Evolutionary conservation across 2,329 filamentous ascomycete genomes (phyloP), one percentile per base, ranked within the genome.

Genomic region (Rutstroemia sydowiana): DNA sequence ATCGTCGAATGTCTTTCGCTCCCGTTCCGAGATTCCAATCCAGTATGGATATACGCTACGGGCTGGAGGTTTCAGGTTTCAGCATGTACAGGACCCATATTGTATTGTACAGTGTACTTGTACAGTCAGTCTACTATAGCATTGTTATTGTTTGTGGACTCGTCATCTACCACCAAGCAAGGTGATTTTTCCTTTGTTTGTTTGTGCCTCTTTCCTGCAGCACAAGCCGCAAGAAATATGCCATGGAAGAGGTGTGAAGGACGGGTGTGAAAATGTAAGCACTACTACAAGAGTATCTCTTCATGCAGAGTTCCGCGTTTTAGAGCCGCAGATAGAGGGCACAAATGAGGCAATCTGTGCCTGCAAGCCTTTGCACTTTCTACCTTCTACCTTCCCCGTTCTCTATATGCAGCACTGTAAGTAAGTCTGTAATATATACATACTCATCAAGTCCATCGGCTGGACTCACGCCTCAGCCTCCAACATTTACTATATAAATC

Each of bases 251-350:
- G n/a, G n/a, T n/a, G n/a, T n/a, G n/a, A n/a, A n/a, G n/a, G n/a
- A n/a, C n/a, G n/a, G n/a, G n/a, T n/a, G n/a, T n/a, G n/a, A 41
- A 18, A 34, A 45, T 37, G 21, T 45, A 45, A 50, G 48, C 48
- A 37, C 40, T 50, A 45, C 31, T 5, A 4, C 39, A 37, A 37
- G 18, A 16, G 9, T 16, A 14, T 16, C 18, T 18, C 34, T n/a
- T 26, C 30, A 45, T 45, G n/a, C 32, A 23, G n/a, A 26, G 21
- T 49, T 49, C 28, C 10, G 11, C 21, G 14, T 50, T 20, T 49
- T 34, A 2, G 14, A 20, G 7, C 28, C 10, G 14, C 9, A 3
- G 42, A 18, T 13, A 31, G 18, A 36, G 20, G 13, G 34, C 10
- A 37, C 13, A 34, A 20, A 5, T 20, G 36, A 30, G 16, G 13